A percentile compares a stretch with the other conserved stretches of the same genome.
These are phyloP conservation scores for Syzygium aqueum DNA, from an alignment of 345 rosid species.

Conservation along the genomic window DNA sequence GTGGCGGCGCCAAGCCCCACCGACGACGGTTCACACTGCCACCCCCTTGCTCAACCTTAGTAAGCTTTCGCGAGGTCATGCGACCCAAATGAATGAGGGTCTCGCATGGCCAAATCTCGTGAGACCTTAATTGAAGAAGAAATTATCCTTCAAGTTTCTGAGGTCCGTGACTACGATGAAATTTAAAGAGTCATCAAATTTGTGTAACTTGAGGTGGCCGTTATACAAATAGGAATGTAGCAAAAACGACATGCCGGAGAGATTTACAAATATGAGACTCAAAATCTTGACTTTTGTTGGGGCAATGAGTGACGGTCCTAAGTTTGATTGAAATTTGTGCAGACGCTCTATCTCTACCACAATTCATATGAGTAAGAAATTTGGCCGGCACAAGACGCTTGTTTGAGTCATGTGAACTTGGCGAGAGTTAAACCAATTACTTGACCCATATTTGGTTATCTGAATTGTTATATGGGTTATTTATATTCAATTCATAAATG, in stretches of 20 bases:
- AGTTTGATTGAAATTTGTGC: not conserved
- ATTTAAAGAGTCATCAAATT: not conserved
- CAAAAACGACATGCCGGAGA: not conserved
- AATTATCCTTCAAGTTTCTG: not conserved
- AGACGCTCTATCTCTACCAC: not conserved
- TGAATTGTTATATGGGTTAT: too few relatives aligned
- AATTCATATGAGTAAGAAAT: not conserved
- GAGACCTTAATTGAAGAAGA: not conserved
- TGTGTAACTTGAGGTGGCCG: not conserved
- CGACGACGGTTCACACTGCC: too few relatives aligned
- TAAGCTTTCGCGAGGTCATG: too few relatives aligned
- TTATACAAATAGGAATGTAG: not conserved
- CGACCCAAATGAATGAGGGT: not conserved
- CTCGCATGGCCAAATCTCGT: not conserved
- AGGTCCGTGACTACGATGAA: not conserved
- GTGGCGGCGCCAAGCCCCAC: too few relatives aligned
- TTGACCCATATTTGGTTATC: too few relatives aligned
- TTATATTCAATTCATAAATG: too few relatives aligned
- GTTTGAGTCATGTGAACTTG: too few relatives aligned
- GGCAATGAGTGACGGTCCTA: fast-evolving
- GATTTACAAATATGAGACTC: not conserved
- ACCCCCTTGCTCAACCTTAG: too few relatives aligned
- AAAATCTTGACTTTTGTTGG: not conserved
- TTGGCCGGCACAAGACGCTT: not conserved
- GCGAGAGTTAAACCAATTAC: too few relatives aligned